Evolutionary conservation across 2,329 filamentous ascomycete genomes (phyloP).

Genomic region (Sarocladium kiliense): DNA sequence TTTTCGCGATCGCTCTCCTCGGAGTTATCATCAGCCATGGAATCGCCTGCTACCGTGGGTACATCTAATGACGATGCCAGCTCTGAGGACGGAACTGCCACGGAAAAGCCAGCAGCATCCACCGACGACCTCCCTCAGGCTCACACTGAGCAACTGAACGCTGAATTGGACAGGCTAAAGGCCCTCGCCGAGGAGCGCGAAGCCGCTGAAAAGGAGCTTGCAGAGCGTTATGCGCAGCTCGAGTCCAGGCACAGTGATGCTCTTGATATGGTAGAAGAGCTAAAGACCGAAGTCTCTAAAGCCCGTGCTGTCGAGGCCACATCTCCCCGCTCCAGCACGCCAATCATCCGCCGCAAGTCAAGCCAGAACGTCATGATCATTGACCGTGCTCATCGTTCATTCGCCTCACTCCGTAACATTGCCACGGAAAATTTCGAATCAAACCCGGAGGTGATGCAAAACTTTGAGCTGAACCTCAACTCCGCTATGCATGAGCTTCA

Average conservation of each 20-base stretch:
- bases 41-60: slow-evolving; percentile 62
- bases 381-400: slow-evolving; percentile 86
- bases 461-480: slow-evolving; percentile 87
- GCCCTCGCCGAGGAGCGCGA: slow-evolving; percentile 72
- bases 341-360: slow-evolving; percentile 88
- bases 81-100: slow-evolving; percentile 36
- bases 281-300: slow-evolving; percentile 81
- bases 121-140: slow-evolving; percentile 33
- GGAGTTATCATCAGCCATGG: slow-evolving; percentile 84
- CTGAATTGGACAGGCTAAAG: slow-evolving; percentile 69
- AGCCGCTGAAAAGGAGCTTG: slow-evolving; percentile 64
- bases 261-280: slow-evolving; percentile 80
- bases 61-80: slow-evolving; percentile 52
- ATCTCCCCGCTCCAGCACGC: slow-evolving; percentile 60
- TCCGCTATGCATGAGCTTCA: slow-evolving; percentile 91
- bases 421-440: slow-evolving; percentile 80
- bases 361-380: slow-evolving; percentile 83
- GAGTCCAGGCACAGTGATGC: slow-evolving; percentile 77
- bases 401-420: slow-evolving; percentile 84
- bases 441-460: slow-evolving; percentile 80
- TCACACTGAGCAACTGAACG: slow-evolving; percentile 40
- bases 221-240: slow-evolving; percentile 75
- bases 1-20: slow-evolving; percentile 83
- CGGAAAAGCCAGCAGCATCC: slow-evolving; percentile 36
- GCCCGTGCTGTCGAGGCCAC: slow-evolving; percentile 58